Evolutionary conservation across 208 protist species (phyloP), one percentile per base, ranked within the genome.

Genomic region (Trypanosoma vivax): DNA sequence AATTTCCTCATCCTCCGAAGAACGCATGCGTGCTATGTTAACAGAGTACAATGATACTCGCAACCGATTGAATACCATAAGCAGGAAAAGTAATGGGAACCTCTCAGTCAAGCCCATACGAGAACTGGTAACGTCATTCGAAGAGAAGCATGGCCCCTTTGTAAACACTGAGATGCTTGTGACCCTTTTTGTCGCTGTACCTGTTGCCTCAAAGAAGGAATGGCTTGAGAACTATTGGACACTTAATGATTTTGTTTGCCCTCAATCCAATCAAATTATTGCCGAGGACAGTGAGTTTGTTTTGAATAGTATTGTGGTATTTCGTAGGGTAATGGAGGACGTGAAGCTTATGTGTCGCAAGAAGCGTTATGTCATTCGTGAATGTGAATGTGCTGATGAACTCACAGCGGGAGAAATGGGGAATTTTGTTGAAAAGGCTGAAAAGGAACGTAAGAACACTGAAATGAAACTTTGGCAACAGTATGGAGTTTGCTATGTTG

Each of bases 271-370:
- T 52, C 73, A 74, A 33, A 65, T 92, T 10, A 74, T 96, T 31
- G 84, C 83, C 2, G 76, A 92, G 49, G 90, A 96, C 56, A 88
- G 90, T 35, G 83, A 96, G 25, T 92, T 70, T 61, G 73, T 85
- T 13, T 74, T 96, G 19, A 92, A 91, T 73, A 92, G 79, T 60
- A 76, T 94, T 54, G 86, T 95, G 18, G 50, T 78, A n/a, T 94
- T 96, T 58, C 80, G 88, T 0, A 92, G 92, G 48, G 70, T 83
- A 13, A 54, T 74, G 40, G 83, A 93, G 23, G 87, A 96, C 31
- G 81, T 96, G 16, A 88, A 88, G 52, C 45, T 55, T 13, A 59
- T 51, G 23, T 95, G 87, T 54, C 65, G 86, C 1, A 88, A 92
- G 45, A 83, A 76, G 53, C 75, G 87, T 11, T 93, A 67, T 54